Percentiles rank a stretch among this genome's conserved stretches.
phyloP scores from a whole-genome alignment of 176 grass and related monocot genomes.

The Bothriochloa decipiens region DNA sequence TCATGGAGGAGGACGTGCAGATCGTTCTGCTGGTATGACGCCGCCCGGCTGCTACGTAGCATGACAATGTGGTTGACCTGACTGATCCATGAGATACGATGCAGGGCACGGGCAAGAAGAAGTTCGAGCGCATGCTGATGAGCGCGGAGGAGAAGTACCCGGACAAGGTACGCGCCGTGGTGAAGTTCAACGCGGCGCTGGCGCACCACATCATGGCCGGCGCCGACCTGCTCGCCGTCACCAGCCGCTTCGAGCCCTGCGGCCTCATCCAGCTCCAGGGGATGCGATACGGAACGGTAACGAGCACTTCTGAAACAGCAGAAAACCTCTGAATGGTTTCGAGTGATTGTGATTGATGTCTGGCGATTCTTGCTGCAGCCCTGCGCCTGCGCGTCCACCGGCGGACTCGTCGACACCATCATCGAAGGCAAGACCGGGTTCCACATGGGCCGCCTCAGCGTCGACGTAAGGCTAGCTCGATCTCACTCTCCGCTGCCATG shows the following conservation, averaged over 20 bases:
- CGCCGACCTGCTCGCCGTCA: constrained; percentile 74
- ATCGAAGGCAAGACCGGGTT: constrained; percentile 89
- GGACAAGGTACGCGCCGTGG: constrained; percentile 66
- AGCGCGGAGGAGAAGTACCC: constrained; percentile 64
- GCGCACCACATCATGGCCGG: constrained; percentile 94
- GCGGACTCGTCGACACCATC: constrained; percentile 87
- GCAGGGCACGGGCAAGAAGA: constrained; percentile 98
- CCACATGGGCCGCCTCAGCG: constrained; percentile 86
- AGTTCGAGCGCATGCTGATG: constrained; percentile 67
- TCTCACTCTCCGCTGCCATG: not conserved
- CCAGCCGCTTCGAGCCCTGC: constrained; percentile 91
- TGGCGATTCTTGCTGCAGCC: constrained; percentile 45
- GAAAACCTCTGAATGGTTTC: not conserved
- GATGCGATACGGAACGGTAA: constrained; percentile 89
- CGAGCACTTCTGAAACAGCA: not conserved
- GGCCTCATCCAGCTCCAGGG: constrained; percentile 94
- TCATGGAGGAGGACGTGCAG: constrained; percentile 81
- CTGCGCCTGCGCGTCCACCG: constrained; percentile 67
- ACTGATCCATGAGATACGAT: not conserved
- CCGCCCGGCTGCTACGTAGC: not conserved
- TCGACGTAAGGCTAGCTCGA: constrained; percentile 48
- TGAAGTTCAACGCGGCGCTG: constrained; percentile 86
- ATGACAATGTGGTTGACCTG: no score
- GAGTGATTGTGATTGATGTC: not conserved
- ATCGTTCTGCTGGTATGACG: constrained; percentile 74